phyloP scores from a whole-genome alignment of 352 stramenopile genomes.

The Lagenidium giganteum region DNA sequence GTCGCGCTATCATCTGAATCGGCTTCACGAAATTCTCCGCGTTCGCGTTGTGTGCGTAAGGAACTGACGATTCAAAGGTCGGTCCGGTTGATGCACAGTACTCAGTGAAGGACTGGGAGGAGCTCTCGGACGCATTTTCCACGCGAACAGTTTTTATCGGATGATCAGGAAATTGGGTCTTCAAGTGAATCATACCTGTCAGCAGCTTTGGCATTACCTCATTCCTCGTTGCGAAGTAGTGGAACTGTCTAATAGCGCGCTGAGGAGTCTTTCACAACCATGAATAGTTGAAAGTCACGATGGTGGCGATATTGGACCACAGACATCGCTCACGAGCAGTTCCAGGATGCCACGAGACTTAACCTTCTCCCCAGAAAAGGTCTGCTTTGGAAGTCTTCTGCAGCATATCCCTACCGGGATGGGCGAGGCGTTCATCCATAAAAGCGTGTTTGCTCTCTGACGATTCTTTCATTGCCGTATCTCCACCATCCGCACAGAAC shows the following conservation, averaged over 20 bases:
- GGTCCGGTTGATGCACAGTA: conserved; percentile 11
- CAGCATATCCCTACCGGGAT: conserved; percentile 7
- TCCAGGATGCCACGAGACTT: conserved; percentile 6
- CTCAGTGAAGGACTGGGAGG: conserved; percentile 7
- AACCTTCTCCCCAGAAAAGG: conserved; percentile 1
- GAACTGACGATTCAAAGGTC: conserved; percentile 4
- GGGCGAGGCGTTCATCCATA: conserved; percentile 4
- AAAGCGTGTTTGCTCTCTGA: neutral
- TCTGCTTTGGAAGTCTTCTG: conserved; percentile 6
- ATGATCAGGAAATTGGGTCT: conserved; percentile 11
- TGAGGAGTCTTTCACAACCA: conserved; percentile 9
- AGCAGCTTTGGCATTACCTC: conserved; percentile 16
- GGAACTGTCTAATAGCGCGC: conserved; percentile 6
- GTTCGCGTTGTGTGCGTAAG: conserved; percentile 12
- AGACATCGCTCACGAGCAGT: conserved; percentile 9
- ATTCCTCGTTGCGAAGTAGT: conserved; percentile 11
- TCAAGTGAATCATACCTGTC: conserved; percentile 15
- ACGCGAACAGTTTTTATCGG: conserved; percentile 11
- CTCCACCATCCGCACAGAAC: neutral
- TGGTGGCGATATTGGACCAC: conserved; percentile 12
- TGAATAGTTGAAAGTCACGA: conserved; percentile 15
- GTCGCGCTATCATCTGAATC: conserved; percentile 9
- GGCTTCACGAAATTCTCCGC: conserved; percentile 13
- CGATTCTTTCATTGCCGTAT: too few relatives aligned
- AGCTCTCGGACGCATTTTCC: conserved; percentile 9